A percentile compares a stretch with the other conserved stretches of the same genome.
These are phyloP conservation scores for Melocanna baccifera DNA, from an alignment of 176 grass and related monocot species.

Conservation along the genomic window DNA sequence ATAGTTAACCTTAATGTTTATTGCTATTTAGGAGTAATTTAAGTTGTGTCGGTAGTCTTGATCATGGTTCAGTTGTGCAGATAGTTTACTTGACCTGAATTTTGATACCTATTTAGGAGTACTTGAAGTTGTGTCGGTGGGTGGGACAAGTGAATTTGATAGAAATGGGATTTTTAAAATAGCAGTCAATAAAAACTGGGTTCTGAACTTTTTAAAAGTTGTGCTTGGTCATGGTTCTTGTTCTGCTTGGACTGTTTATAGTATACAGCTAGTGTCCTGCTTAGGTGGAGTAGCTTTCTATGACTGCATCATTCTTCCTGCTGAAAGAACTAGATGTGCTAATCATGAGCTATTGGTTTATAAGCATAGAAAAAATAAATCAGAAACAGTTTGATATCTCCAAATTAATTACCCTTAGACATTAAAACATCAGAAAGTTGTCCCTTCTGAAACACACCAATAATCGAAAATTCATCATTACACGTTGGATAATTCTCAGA, in stretches of 20 bases:
- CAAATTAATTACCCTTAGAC: neutral
- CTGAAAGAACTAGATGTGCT: neutral
- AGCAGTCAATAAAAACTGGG: neutral
- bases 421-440: neutral
- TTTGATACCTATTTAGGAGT: neutral
- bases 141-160: neutral
- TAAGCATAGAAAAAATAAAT: neutral
- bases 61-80: neutral
- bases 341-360: neutral
- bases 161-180: neutral
- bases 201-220: neutral
- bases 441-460: neutral
- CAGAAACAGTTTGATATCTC: neutral
- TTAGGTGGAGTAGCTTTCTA: neutral
- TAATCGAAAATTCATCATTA: neutral
- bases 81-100: neutral
- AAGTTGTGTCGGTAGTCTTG: neutral
- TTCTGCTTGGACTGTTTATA: neutral
- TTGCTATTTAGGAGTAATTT: neutral
- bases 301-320: neutral
- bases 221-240: neutral
- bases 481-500: slow-evolving; percentile 4
- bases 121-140: neutral
- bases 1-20: neutral
- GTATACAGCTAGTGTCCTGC: neutral